phyloP scores from a whole-genome alignment of 495 filamentous ascomycete genomes.

The Articulospora tetracladia region DNA sequence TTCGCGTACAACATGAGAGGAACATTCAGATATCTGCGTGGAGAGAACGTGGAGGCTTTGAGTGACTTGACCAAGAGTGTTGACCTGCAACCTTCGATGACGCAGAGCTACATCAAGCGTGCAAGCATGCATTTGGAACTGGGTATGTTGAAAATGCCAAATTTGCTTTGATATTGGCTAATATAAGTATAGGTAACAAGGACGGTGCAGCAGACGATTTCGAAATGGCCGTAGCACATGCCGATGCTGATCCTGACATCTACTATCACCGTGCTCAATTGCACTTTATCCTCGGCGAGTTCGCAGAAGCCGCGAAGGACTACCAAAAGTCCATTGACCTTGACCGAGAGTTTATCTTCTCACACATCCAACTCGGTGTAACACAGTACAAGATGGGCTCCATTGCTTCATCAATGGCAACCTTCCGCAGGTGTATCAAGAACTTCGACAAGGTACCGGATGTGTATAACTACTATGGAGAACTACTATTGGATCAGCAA shows the following conservation, averaged over 20 bases:
- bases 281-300: conserved; percentile 95
- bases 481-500: conserved; percentile 94
- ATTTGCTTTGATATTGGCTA: conserved; percentile 18
- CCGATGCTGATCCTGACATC: conserved; percentile 90
- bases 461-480: conserved; percentile 99
- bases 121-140: conserved; percentile 97
- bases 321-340: conserved; percentile 99
- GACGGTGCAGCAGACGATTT: conserved; percentile 88
- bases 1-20: conserved; percentile 94
- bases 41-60: conserved; percentile 79
- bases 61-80: conserved; percentile 86
- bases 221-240: conserved; percentile 76
- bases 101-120: conserved; percentile 97
- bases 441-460: conserved; percentile 95
- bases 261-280: conserved; percentile 99
- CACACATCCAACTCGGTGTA: conserved; percentile 97
- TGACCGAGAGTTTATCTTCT: conserved; percentile 94
- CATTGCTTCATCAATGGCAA: conserved; percentile 95
- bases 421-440: conserved; percentile 96
- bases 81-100: conserved; percentile 78
- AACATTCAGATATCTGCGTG: conserved; percentile 89
- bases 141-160: conserved; percentile 48
- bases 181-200: conserved; percentile 60
- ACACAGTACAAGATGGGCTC: conserved; percentile 99
- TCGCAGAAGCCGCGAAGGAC: conserved; percentile 90